phyloP scores from a whole-genome alignment of 305 asterid species.

The Fraxinus angustifolia region DNA sequence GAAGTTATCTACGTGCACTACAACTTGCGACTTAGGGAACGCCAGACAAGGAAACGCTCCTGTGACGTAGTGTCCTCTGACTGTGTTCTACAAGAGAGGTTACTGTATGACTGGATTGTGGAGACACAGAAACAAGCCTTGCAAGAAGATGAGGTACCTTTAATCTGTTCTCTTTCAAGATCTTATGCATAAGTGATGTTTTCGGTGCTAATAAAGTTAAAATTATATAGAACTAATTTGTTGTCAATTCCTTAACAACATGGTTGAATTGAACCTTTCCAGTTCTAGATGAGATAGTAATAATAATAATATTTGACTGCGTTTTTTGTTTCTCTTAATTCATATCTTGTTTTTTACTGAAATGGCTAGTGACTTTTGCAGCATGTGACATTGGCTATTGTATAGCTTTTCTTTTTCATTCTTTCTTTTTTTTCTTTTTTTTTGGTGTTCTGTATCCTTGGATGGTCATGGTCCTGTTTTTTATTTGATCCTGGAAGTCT shows the following conservation, averaged over 20 bases:
- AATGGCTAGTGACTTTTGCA: neutral
- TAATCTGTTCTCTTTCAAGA: constrained; percentile 9
- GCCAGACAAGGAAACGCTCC: constrained; percentile 70
- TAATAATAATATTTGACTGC: neutral
- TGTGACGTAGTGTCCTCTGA: constrained; percentile 45
- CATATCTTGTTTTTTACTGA: neutral
- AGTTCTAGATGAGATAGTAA: neutral
- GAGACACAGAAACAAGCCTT: constrained; percentile 62
- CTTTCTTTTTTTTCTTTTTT: too few relatives aligned
- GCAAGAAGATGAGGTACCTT: constrained; percentile 80
- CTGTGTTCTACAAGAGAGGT: constrained; percentile 63
- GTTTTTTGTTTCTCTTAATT: neutral
- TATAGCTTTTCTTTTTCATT: neutral
- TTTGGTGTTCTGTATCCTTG: neutral
- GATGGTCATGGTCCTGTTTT: neutral
- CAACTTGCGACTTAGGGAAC: constrained; percentile 83
- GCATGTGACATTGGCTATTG: neutral
- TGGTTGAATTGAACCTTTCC: neutral
- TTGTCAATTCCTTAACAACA: neutral
- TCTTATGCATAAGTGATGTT: neutral
- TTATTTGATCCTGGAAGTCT: neutral
- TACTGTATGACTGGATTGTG: constrained; percentile 73
- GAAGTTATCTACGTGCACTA: constrained; percentile 72
- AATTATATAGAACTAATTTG: neutral
- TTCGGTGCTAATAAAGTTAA: neutral